A percentile compares a stretch with the other conserved stretches of the same genome.
Evolutionary conservation across 495 filamentous ascomycete genomes (phyloP).

Genomic region (Mytilinidion resinicola): DNA sequence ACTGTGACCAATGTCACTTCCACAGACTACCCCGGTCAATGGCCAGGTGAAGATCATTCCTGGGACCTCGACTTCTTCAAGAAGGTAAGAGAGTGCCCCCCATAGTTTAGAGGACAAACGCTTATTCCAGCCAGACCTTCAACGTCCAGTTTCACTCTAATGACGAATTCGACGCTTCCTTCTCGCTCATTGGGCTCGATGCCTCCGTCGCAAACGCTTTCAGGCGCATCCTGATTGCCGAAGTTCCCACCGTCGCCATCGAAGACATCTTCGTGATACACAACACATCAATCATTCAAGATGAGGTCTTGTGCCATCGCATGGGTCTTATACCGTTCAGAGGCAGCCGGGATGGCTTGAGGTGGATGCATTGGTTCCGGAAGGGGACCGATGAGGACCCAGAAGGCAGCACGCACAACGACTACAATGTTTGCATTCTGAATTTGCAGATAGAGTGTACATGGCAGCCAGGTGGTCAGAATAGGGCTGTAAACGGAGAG

Average conservation of each 20-base stretch:
- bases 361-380: slow-evolving; percentile 71
- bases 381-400: slow-evolving; percentile 51
- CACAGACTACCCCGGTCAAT: slow-evolving; percentile 86
- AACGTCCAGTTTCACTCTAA: slow-evolving; percentile 77
- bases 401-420: slow-evolving; percentile 48
- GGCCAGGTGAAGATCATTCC: slow-evolving; percentile 79
- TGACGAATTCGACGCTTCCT: slow-evolving; percentile 64
- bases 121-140: slow-evolving; percentile 46
- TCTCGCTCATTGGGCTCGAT: slow-evolving; percentile 87
- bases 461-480: slow-evolving; percentile 59
- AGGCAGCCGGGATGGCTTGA: slow-evolving; percentile 65
- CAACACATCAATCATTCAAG: slow-evolving; percentile 95
- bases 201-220: slow-evolving; percentile 95
- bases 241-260: slow-evolving; percentile 90
- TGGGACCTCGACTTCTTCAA: slow-evolving; percentile 78
- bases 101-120: not conserved
- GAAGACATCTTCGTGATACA: slow-evolving; percentile 84
- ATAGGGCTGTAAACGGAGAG: slow-evolving; percentile 47
- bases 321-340: slow-evolving; percentile 86
- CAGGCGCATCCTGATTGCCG: slow-evolving; percentile 91
- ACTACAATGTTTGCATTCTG: slow-evolving; percentile 75
- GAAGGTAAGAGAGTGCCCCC: slow-evolving; percentile 37
- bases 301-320: slow-evolving; percentile 86
- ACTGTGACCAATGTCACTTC: slow-evolving; percentile 82
- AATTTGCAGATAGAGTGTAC: slow-evolving; percentile 69